These are phyloP conservation scores for Penicillium riverlandense DNA, from an alignment of 495 filamentous ascomycete species.

Conservation along the genomic window DNA sequence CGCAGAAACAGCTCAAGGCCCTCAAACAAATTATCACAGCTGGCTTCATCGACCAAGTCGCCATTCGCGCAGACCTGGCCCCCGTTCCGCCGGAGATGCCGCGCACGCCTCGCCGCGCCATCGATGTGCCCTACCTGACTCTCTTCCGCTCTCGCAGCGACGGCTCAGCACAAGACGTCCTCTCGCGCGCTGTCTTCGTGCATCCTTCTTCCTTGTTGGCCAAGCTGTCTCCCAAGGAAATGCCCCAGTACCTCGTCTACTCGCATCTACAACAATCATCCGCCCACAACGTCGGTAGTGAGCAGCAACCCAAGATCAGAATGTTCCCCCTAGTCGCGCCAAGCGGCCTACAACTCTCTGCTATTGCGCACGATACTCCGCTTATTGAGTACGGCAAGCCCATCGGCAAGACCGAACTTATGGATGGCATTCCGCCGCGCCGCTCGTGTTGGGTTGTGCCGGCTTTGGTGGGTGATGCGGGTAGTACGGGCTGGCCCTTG, in stretches of 20 bases:
- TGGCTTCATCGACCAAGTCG: conserved; percentile 92
- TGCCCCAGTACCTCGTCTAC: conserved; percentile 84
- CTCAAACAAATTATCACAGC: conserved; percentile 87
- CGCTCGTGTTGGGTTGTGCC: conserved; percentile 81
- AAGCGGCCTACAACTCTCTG: conserved; percentile 66
- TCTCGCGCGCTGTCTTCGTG: conserved; percentile 65
- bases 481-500: conserved; percentile 74
- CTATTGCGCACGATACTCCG: conserved; percentile 77
- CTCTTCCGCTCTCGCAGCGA: conserved; percentile 61
- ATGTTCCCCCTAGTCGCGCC: conserved; percentile 84
- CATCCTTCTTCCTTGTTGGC: conserved; percentile 79
- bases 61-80: conserved; percentile 82
- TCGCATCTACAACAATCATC: conserved; percentile 70
- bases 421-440: conserved; percentile 47
- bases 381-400: conserved; percentile 84
- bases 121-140: conserved; percentile 85
- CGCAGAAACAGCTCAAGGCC: conserved; percentile 63
- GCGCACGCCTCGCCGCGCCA: conserved; percentile 69
- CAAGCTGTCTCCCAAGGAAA: conserved; percentile 57
- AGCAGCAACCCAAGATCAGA: conserved; percentile 64
- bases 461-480: conserved; percentile 57
- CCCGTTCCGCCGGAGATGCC: conserved; percentile 63
- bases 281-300: conserved; percentile 29
- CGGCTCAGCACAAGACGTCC: conserved; percentile 38
- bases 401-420: conserved; percentile 63